Evolutionary conservation across 176 grass and related monocot species (phyloP).

Genomic region (Saccharum officinarum): DNA sequence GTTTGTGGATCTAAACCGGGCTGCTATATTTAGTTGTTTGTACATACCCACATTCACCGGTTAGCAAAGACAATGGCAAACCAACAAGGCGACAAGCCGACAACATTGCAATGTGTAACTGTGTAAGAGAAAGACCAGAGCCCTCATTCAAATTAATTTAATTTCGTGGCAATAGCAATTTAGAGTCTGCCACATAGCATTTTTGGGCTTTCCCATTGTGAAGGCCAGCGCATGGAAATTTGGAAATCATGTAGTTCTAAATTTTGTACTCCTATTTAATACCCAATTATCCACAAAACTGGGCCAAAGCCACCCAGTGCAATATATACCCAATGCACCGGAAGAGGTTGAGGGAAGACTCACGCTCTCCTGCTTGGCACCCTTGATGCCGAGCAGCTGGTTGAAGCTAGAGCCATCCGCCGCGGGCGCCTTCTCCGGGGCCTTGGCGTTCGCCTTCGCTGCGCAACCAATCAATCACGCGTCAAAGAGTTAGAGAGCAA

Average conservation of each 20-base stretch:
- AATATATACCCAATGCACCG: background rate
- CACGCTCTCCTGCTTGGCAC: constrained; percentile 76
- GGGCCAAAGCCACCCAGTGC: background rate
- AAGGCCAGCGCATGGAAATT: background rate
- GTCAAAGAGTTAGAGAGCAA: background rate
- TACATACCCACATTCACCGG: background rate
- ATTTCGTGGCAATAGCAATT: background rate
- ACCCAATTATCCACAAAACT: background rate
- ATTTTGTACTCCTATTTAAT: background rate
- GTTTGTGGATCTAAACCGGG: background rate
- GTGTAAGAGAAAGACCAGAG: background rate
- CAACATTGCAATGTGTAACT: background rate
- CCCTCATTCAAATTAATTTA: background rate
- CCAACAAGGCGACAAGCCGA: background rate
- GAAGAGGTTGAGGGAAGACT: constrained; percentile 31
- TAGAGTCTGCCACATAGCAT: background rate
- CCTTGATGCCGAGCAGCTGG: constrained; percentile 97
- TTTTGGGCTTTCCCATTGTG: background rate
- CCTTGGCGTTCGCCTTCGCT: constrained; percentile 52
- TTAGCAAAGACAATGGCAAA: background rate
- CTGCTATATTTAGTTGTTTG: background rate
- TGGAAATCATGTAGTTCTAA: background rate
- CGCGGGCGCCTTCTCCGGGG: constrained; percentile 59
- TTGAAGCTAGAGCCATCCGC: constrained; percentile 83
- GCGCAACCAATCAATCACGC: constrained; percentile 14